Evolutionary conservation across 2,329 filamentous ascomycete genomes (phyloP).

Genomic region (Fusarium veterinarium): DNA sequence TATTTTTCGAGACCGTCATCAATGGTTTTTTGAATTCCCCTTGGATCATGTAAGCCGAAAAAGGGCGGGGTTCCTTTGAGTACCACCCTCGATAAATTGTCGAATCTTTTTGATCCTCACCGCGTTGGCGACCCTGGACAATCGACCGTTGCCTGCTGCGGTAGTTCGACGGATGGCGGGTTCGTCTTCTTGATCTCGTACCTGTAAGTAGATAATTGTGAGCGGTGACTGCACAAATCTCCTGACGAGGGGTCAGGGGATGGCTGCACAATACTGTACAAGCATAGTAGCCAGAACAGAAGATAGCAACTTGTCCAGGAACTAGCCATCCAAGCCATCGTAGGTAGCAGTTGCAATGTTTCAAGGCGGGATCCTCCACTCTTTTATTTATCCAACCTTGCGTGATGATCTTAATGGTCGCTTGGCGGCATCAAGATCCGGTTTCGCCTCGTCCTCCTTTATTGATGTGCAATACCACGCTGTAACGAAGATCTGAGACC

Average conservation of each 20-base stretch:
- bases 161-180: conserved; percentile 26
- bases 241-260: conserved; percentile 30
- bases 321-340: background rate
- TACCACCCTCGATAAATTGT: background rate
- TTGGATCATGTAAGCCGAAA: conserved; percentile 30
- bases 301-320: background rate
- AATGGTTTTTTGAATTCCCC: background rate
- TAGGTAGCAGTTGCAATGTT: conserved; percentile 13
- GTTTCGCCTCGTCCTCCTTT: conserved; percentile 11
- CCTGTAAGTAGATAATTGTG: background rate
- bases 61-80: conserved; percentile 20
- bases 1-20: conserved; percentile 13
- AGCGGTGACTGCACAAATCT: conserved; percentile 24
- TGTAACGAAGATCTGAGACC: conserved; percentile 21
- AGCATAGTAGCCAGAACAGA: background rate
- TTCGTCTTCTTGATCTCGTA: conserved; percentile 5
- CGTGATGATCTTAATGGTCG: conserved; percentile 25
- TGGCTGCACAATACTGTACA: background rate
- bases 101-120: conserved; percentile 12
- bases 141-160: conserved; percentile 11
- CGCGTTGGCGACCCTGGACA: conserved; percentile 23
- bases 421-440: conserved; percentile 31
- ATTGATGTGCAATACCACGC: background rate
- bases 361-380: conserved; percentile 18
- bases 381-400: conserved; percentile 20